Conservation (phyloP, 2,329 filamentous ascomycete species). For the Apiospora phragmitis region DNA sequence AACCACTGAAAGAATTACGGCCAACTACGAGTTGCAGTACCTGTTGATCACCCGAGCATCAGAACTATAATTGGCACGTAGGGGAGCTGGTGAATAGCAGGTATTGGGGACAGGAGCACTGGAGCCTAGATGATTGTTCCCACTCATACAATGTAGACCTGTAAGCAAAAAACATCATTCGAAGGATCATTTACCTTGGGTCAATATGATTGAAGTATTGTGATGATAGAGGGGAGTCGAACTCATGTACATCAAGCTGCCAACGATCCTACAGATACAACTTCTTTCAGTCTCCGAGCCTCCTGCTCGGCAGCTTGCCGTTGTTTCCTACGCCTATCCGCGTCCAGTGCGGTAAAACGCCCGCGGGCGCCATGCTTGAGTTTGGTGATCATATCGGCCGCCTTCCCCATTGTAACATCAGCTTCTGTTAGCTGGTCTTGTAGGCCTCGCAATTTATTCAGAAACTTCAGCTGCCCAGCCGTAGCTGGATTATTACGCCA, state of each 20-base stretch:
- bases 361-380: constrained; percentile 78
- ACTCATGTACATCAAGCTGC: constrained; percentile 19
- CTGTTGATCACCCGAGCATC: background rate
- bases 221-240: background rate
- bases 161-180: background rate
- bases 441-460: constrained; percentile 65
- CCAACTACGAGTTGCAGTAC: background rate
- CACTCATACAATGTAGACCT: background rate
- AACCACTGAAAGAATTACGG: background rate
- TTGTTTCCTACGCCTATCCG: constrained; percentile 50
- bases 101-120: background rate
- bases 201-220: background rate
- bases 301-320: constrained; percentile 34
- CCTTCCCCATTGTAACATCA: constrained; percentile 75
- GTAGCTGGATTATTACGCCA: constrained; percentile 73
- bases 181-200: background rate
- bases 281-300: constrained; percentile 46
- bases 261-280: constrained; percentile 58
- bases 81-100: background rate
- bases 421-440: constrained; percentile 52
- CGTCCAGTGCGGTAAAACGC: constrained; percentile 56
- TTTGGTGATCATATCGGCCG: constrained; percentile 90
- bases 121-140: background rate
- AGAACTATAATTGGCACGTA: background rate
- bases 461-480: constrained; percentile 63